Base-by-base conservation (phyloP, 1,284 basidiomycete genomes). In the Ustilago hordei region DNA sequence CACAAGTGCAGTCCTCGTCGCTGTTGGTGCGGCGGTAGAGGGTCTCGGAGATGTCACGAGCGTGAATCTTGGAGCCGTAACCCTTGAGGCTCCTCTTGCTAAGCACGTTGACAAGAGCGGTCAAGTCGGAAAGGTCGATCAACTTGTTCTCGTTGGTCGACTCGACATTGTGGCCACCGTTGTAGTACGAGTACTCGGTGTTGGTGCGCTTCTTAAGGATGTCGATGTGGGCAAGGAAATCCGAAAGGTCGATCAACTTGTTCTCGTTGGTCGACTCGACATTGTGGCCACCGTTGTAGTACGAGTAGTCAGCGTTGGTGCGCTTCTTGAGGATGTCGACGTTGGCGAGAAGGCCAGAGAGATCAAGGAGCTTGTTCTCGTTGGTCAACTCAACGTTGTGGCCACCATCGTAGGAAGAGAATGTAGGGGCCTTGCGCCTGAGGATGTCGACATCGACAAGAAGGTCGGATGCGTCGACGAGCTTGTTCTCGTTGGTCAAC, bases 1-100 rank as follows among this genome's bases (percentile, higher is more conserved):
- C 60, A 54, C 75, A 77, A 23, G 69, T 69, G 75, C 75, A 77
- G 69, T 69, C 60, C 69, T 77, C 75, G 47, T 77, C 75, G 53
- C 17, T 34, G 70, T 66, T 73, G 57, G 56, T 60, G 31, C 75
- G 75, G 31, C 70, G 68, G 70, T 73, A 74, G 15, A 78, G 62
- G 35, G 55, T 32, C 55, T 69, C 75, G 8, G 56, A 28, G 39
- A 78, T 74, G 56, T 78, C 75, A 50, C 75, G 67, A 39, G 68
- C 71, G 55, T 70, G 57, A 52, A 73, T 66, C 65, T 58, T 43
- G 54, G 61, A 38, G 1, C 65, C 64, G 61, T 75, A 69, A 8
- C 59, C 63, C 60, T 63, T 66, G 50, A 62, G 50, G 55, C 61
- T 60, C 52, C 71, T 59, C 67, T 67, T 74, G 66, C 66, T 64